Evolutionary conservation across 1,139 yeast genomes (phyloP).

Genomic region (Suhomyces terraborum): DNA sequence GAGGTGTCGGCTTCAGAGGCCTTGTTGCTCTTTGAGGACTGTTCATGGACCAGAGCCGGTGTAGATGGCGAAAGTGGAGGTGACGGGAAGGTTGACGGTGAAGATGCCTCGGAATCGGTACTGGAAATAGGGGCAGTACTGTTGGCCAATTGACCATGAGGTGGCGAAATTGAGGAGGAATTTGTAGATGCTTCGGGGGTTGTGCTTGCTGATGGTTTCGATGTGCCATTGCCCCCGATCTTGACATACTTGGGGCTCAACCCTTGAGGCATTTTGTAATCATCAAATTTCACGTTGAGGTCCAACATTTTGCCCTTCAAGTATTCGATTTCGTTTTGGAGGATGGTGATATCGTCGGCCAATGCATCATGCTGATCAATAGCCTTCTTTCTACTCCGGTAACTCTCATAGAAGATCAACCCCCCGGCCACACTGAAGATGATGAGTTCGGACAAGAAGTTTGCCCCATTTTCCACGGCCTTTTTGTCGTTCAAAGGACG

Average conservation of each 20-base stretch:
- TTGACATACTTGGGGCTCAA: conserved; percentile 47
- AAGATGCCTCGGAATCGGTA: neutral
- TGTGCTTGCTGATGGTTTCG: neutral
- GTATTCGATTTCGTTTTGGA: conserved; percentile 71
- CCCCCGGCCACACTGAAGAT: conserved; percentile 81
- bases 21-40: neutral
- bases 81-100: neutral
- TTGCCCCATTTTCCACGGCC: conserved; percentile 86
- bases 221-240: conserved; percentile 14
- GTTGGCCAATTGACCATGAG: neutral
- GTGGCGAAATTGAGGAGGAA: neutral
- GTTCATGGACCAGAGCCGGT: neutral
- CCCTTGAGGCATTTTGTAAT: conserved; percentile 49
- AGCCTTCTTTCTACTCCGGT: conserved; percentile 69
- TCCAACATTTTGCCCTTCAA: conserved; percentile 50
- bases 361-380: conserved; percentile 60
- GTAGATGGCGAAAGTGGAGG: neutral
- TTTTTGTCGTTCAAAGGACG: conserved; percentile 82
- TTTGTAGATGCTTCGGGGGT: neutral
- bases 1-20: neutral
- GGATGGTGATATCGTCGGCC: conserved; percentile 65
- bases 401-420: conserved; percentile 71
- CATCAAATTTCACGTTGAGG: conserved; percentile 47
- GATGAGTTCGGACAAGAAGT: conserved; percentile 72
- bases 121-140: neutral